Evolutionary conservation across 2,329 filamentous ascomycete genomes (phyloP).

Genomic region (Aspergillus sojae): DNA sequence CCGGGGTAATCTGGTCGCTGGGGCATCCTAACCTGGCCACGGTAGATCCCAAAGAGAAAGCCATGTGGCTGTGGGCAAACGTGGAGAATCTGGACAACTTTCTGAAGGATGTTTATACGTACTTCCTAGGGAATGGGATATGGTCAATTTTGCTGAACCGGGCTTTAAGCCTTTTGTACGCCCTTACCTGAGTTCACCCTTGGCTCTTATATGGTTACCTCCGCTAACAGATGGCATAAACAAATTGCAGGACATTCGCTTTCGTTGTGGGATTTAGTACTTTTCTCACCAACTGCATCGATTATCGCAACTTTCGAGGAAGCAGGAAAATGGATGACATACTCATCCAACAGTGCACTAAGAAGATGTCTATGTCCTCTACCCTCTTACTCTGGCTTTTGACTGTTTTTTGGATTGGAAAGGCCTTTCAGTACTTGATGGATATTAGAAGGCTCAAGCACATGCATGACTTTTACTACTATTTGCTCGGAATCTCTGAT

Average conservation of each 20-base stretch:
- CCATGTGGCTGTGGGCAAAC: slow-evolving; percentile 92
- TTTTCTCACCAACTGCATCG: slow-evolving; percentile 81
- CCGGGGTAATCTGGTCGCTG: slow-evolving; percentile 28
- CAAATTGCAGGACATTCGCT: slow-evolving; percentile 68
- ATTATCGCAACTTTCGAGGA: slow-evolving; percentile 72
- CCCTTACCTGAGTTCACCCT: slow-evolving; percentile 16
- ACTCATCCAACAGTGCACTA: slow-evolving; percentile 73
- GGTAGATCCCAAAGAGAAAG: slow-evolving; percentile 70
- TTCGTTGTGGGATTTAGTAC: slow-evolving; percentile 83
- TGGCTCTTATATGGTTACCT: neutral
- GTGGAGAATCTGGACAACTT: slow-evolving; percentile 88
- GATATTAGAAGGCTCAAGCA: slow-evolving; percentile 73
- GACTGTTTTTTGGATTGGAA: slow-evolving; percentile 82
- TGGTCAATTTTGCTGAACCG: slow-evolving; percentile 80
- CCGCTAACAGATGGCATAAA: neutral
- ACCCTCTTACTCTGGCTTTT: slow-evolving; percentile 82
- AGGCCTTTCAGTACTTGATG: slow-evolving; percentile 71
- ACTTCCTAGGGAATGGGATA: slow-evolving; percentile 80
- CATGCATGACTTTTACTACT: slow-evolving; percentile 82
- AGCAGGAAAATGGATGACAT: slow-evolving; percentile 65
- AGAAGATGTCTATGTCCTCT: slow-evolving; percentile 72
- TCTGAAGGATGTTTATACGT: slow-evolving; percentile 81
- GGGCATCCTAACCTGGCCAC: slow-evolving; percentile 41
- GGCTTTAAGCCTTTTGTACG: slow-evolving; percentile 71
- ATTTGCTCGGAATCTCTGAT: slow-evolving; percentile 80